phyloP scores from a whole-genome alignment of 352 stramenopile genomes.

The Pythium monospermum region DNA sequence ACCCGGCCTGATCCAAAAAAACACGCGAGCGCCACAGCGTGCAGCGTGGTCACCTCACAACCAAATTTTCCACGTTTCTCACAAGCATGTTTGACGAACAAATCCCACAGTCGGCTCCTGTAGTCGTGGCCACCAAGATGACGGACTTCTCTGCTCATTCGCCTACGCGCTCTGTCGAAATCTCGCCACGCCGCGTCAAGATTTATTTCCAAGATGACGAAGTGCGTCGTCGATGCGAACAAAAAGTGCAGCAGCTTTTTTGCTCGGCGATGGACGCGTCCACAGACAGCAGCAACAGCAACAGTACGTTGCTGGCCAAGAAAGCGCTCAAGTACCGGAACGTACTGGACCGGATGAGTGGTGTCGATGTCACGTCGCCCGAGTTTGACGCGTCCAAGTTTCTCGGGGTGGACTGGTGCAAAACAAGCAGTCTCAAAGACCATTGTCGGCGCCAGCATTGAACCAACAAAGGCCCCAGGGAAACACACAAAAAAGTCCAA shows the following conservation, averaged over 20 bases:
- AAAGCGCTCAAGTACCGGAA: constrained; percentile 20
- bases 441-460: neutral
- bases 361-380: constrained; percentile 23
- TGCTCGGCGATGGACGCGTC: neutral
- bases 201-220: neutral
- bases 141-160: too few species aligned
- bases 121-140: too few species aligned
- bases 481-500: too few species aligned
- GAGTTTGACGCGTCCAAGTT: constrained; percentile 47
- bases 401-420: constrained; percentile 36
- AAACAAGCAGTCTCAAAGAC: neutral
- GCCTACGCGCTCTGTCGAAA: too few species aligned
- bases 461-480: too few species aligned
- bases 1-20: too few species aligned
- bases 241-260: neutral
- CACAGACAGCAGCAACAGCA: neutral
- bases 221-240: neutral
- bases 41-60: too few species aligned
- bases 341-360: constrained; percentile 1
- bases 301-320: neutral
- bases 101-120: too few species aligned
- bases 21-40: too few species aligned
- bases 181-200: neutral
- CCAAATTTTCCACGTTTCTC: too few species aligned
- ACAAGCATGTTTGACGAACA: too few species aligned